phyloP scores from a whole-genome alignment of 2,329 filamentous ascomycete genomes.

The Knufia fluminis region DNA sequence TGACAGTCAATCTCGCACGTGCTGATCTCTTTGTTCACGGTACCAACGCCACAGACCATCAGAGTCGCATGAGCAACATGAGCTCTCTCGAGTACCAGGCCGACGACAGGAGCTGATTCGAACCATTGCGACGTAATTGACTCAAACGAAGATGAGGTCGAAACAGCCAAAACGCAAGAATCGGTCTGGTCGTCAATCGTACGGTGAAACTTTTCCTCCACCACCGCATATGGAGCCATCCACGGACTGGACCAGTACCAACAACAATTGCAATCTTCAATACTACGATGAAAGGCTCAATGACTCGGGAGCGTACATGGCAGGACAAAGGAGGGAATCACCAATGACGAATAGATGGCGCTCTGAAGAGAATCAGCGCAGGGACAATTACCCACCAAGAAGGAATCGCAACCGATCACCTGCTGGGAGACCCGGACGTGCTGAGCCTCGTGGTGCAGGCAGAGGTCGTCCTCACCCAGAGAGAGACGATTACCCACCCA shows the following conservation, averaged over 20 bases:
- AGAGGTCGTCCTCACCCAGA: slow-evolving; percentile 13
- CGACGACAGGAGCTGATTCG: no score
- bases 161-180: no score
- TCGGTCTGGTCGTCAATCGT: no score
- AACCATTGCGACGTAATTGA: no score
- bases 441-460: background rate
- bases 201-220: background rate
- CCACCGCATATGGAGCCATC: background rate
- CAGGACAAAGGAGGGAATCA: slow-evolving; percentile 41
- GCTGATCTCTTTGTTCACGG: no score
- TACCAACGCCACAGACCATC: no score
- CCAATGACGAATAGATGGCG: slow-evolving; percentile 44
- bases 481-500: slow-evolving; percentile 8
- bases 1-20: no score
- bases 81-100: no score
- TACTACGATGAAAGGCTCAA: slow-evolving; percentile 19
- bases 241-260: background rate
- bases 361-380: slow-evolving; percentile 34
- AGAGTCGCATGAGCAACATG: no score
- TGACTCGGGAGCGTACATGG: slow-evolving; percentile 40
- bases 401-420: slow-evolving; percentile 28
- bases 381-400: slow-evolving; percentile 32
- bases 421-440: slow-evolving; percentile 11
- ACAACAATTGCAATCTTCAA: background rate
- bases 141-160: no score